A percentile compares a stretch with the other conserved stretches of the same genome.
Evolutionary conservation across 176 grass and related monocot genomes (phyloP).

Genomic region (Rhynchospora breviuscula): DNA sequence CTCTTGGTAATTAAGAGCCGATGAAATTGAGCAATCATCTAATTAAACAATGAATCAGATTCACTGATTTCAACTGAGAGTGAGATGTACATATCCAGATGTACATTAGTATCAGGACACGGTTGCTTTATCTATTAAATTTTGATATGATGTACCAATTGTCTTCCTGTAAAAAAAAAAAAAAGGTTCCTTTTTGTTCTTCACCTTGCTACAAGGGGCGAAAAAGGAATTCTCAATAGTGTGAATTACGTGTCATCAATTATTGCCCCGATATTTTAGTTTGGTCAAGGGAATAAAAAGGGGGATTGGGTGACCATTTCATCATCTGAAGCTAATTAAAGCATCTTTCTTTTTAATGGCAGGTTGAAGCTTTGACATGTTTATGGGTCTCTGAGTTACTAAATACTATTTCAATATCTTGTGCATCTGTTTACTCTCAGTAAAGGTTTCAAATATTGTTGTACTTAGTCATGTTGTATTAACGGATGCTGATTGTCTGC

Average conservation of each 20-base stretch:
- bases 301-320: neutral
- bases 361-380: neutral
- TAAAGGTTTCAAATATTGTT: neutral
- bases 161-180: neutral
- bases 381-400: neutral
- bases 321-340: neutral
- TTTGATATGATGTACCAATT: neutral
- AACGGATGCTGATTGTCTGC: neutral
- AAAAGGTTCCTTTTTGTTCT: neutral
- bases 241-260: no score
- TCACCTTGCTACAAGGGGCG: neutral
- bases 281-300: neutral
- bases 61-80: neutral
- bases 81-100: neutral
- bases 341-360: neutral
- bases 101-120: neutral
- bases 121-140: neutral
- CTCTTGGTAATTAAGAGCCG: no score
- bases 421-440: conserved; percentile 1
- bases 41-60: neutral
- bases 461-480: neutral
- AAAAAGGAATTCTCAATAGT: neutral
- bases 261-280: neutral
- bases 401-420: neutral
- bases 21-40: neutral